Base-by-base conservation (phyloP, 192 early-diverging fungal genomes). In the Mortierella antarctica region DNA sequence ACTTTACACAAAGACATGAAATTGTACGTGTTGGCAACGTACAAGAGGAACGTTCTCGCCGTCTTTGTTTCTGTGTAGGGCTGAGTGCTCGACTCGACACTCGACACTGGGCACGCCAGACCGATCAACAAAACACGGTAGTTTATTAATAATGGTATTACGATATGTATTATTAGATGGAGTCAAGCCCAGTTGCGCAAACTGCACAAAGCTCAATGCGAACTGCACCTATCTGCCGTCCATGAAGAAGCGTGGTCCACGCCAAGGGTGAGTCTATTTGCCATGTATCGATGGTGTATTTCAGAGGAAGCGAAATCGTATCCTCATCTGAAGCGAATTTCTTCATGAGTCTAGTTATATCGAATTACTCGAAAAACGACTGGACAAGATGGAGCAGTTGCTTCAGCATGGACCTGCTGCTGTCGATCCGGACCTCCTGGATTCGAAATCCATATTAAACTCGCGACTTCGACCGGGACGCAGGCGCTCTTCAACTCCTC, bases 181-280 rank as follows among this genome's bases (percentile, higher is more conserved):
- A 44, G 85, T 75, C 5, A 89, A 92, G 53, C 95, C 95, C 54
- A 85, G 88, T 13, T 98, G 96, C 83, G 86, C 85, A 7, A 95
- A 93, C 67, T 98, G 96, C 77, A 62, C 84, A 45, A 90, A 92
- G 78, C 86, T 91, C 49, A 86, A 86, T 52, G 69, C 62, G 52
- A 81, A 84, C 31, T 98, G 96, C 76, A 86, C 93, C 9, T 98
- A 95, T 81, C 87, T 93, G 55, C 94, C 95, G 9, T 91, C 88
- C 62, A 93, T 91, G 73, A 95, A 96, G 81, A 96, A 97, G 82
- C 88, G 95, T 47, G 95, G 96, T 0, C 96, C 95, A 40, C 90
- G 95, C 14, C 91, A 89, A 46, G 92, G 93, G 31, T 31, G 31
- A 31, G 31, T 31, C 31, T 31, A 31, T 31, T 31, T 31, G 31